phyloP scores from a whole-genome alignment of 2,329 filamentous ascomycete species.

The Ilyonectria mors-panacis region DNA sequence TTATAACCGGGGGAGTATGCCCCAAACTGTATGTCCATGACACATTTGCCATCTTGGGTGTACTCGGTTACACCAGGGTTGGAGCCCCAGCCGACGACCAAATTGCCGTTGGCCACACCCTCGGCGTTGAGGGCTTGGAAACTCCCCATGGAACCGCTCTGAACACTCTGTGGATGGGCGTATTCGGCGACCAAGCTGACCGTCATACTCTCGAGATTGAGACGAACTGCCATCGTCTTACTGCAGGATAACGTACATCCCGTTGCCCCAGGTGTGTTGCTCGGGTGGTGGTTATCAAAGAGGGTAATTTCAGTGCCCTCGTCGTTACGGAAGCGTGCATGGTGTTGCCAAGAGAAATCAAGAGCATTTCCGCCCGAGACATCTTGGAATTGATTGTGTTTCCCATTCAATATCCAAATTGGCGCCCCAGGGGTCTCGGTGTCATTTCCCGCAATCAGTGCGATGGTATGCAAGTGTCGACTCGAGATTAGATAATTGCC shows the following conservation, averaged over 20 bases:
- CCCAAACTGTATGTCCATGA: slow-evolving; percentile 28
- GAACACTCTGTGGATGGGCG: slow-evolving; percentile 11
- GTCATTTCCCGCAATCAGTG: slow-evolving; percentile 13
- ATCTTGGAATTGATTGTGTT: slow-evolving; percentile 20
- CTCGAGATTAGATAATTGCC: slow-evolving; percentile 29
- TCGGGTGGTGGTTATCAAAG: slow-evolving; percentile 29
- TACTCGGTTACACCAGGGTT: slow-evolving; percentile 24
- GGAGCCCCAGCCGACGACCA: slow-evolving; percentile 24
- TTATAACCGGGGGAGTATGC: slow-evolving; percentile 20
- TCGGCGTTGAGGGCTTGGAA: slow-evolving; percentile 17
- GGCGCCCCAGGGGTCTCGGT: slow-evolving; percentile 13
- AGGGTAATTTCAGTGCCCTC: slow-evolving; percentile 20
- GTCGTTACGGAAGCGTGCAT: slow-evolving; percentile 23
- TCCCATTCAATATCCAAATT: slow-evolving; percentile 23
- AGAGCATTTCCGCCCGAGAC: slow-evolving; percentile 13
- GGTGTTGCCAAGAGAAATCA: slow-evolving; percentile 26
- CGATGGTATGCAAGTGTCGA: slow-evolving; percentile 17
- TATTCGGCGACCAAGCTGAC: slow-evolving; percentile 8
- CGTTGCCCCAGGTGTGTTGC: slow-evolving; percentile 11
- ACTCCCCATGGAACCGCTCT: slow-evolving; percentile 27
- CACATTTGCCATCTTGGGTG: slow-evolving; percentile 14
- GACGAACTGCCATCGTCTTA: slow-evolving; percentile 7
- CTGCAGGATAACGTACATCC: slow-evolving; percentile 14
- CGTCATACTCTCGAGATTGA: slow-evolving; percentile 18
- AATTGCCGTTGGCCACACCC: slow-evolving; percentile 13